phyloP scores from a whole-genome alignment of 1,139 yeast species.

The Suhomyces yuchorum region DNA sequence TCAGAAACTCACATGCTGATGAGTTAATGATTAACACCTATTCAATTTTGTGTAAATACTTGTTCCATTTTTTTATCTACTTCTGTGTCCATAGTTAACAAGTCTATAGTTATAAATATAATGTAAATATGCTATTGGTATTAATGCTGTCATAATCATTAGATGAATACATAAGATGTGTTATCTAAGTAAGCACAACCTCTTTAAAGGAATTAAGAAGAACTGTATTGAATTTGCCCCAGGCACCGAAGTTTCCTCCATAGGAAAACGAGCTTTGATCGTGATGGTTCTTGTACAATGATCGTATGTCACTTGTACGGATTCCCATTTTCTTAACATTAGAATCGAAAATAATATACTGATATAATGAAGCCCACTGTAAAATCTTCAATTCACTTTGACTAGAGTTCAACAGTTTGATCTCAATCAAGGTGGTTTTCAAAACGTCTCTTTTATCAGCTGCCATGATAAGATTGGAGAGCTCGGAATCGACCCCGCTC shows the following conservation, averaged over 20 bases:
- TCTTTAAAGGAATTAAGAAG: constrained; percentile 8
- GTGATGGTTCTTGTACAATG: constrained; percentile 20
- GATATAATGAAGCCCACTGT: constrained; percentile 34
- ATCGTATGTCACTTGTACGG: constrained; percentile 23
- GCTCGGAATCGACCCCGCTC: constrained; percentile 2
- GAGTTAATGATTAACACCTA: constrained; percentile 1
- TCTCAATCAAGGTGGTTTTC: constrained; percentile 12
- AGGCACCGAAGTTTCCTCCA: constrained; percentile 4
- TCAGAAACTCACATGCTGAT: background rate
- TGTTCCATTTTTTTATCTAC: constrained; percentile 5
- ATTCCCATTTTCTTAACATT: constrained; percentile 21
- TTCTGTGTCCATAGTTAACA: constrained; percentile 12
- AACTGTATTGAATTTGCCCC: constrained; percentile 8
- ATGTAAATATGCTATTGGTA: constrained; percentile 4
- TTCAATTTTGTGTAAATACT: constrained; percentile 12
- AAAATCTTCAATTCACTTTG: constrained; percentile 28
- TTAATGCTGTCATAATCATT: background rate
- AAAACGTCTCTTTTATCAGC: constrained; percentile 14
- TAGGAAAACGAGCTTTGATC: constrained; percentile 4
- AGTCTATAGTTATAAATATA: constrained; percentile 9
- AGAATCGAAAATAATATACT: constrained; percentile 24
- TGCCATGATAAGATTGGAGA: constrained; percentile 8
- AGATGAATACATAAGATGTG: background rate
- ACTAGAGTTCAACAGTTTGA: constrained; percentile 7
- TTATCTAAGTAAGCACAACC: constrained; percentile 3